Percentiles rank a stretch among this genome's conserved stretches.
phyloP scores from a whole-genome alignment of 192 early-diverging fungal species.

The Lunasporangiospora selenospora region DNA sequence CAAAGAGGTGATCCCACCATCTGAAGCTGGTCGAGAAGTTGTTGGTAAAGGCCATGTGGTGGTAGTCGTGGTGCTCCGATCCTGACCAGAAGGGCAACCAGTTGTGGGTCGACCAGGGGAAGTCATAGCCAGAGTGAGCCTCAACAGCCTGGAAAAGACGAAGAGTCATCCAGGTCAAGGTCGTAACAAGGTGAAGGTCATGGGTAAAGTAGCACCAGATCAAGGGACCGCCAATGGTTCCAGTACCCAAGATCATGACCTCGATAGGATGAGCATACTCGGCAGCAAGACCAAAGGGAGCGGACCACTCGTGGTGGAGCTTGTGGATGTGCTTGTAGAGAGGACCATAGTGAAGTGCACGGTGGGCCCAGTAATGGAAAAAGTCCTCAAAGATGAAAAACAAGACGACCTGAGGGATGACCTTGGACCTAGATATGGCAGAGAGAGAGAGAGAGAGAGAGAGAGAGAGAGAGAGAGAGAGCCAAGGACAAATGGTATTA shows the following conservation, averaged over 20 bases:
- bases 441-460: too few relatives aligned
- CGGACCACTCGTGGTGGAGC: slow-evolving; percentile 90
- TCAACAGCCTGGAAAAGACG: slow-evolving; percentile 86
- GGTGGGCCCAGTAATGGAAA: slow-evolving; percentile 94
- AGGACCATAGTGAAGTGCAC: slow-evolving; percentile 84
- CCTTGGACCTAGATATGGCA: slow-evolving; percentile 51
- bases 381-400: slow-evolving; percentile 90
- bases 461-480: too few relatives aligned
- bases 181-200: slow-evolving; percentile 84
- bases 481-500: too few relatives aligned
- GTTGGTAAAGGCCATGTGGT: slow-evolving; percentile 83
- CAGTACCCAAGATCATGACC: slow-evolving; percentile 83
- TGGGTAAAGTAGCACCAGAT: slow-evolving; percentile 68
- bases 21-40: slow-evolving; percentile 88
- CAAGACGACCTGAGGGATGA: slow-evolving; percentile 68
- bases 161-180: slow-evolving; percentile 84
- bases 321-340: slow-evolving; percentile 95
- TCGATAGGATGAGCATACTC: slow-evolving; percentile 93
- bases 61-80: slow-evolving; percentile 93
- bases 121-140: slow-evolving; percentile 94
- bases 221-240: slow-evolving; percentile 83
- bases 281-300: slow-evolving; percentile 88
- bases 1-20: slow-evolving; percentile 90
- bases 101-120: slow-evolving; percentile 92
- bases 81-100: slow-evolving; percentile 90